A percentile compares a stretch with the other conserved stretches of the same genome.
phyloP scores from a whole-genome alignment of 768 basidiomycete genomes.

The Lactarius evosmus region DNA sequence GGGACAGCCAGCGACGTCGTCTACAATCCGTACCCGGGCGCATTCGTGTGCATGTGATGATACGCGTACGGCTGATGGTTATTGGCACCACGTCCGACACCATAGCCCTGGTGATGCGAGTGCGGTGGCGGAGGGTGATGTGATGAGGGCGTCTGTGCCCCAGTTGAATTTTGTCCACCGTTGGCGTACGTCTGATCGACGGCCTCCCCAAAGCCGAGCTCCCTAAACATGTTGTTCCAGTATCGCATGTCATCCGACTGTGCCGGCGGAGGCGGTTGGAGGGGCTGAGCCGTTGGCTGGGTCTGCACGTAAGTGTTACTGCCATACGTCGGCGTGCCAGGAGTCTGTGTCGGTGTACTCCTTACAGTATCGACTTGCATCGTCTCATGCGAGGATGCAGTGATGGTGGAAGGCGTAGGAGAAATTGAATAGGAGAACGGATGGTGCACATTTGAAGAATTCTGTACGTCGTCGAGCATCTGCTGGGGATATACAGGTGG shows the following conservation, averaged over 20 bases:
- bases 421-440: slow-evolving; percentile 14
- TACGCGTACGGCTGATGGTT: slow-evolving; percentile 24
- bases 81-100: slow-evolving; percentile 1
- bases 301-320: slow-evolving; percentile 9
- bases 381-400: slow-evolving; percentile 10
- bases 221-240: slow-evolving; percentile 71
- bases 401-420: slow-evolving; percentile 5
- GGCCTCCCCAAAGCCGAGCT: slow-evolving; percentile 59
- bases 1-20: background rate
- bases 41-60: slow-evolving; percentile 27
- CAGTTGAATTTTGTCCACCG: background rate
- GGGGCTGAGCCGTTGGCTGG: slow-evolving; percentile 5
- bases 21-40: slow-evolving; percentile 26
- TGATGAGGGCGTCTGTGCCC: background rate
- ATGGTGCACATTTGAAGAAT: slow-evolving; percentile 2
- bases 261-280: background rate
- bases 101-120: slow-evolving; percentile 11
- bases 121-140: background rate
- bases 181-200: slow-evolving; percentile 30
- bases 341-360: slow-evolving; percentile 27
- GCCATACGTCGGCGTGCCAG: slow-evolving; percentile 13
- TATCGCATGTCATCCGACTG: slow-evolving; percentile 58
- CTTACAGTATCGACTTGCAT: slow-evolving; percentile 21
- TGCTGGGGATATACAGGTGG: slow-evolving; percentile 19
- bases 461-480: slow-evolving; percentile 19